These are phyloP conservation scores for Lecanosticta acicola DNA, from an alignment of 2,329 filamentous ascomycete species.

Conservation along the genomic window DNA sequence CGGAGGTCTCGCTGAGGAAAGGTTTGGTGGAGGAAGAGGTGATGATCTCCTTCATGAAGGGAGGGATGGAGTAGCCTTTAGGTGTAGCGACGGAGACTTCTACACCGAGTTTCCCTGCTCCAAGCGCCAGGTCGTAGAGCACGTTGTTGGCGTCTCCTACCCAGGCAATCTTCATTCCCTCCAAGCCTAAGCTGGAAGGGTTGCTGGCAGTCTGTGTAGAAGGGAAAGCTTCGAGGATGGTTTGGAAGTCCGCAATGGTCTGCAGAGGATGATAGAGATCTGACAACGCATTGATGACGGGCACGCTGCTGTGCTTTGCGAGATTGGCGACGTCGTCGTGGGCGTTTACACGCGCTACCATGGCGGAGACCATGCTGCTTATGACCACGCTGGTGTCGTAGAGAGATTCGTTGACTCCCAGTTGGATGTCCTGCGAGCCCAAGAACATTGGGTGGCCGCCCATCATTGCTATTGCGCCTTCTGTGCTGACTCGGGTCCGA, in stretches of 20 bases:
- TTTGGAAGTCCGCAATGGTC: conserved; percentile 88
- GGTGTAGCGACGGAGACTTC: conserved; percentile 84
- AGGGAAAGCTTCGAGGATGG: conserved; percentile 73
- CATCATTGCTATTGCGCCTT: conserved; percentile 80
- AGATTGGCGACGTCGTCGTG: conserved; percentile 47
- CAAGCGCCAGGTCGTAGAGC: conserved; percentile 86
- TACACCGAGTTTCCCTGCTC: conserved; percentile 78
- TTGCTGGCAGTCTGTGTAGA: conserved; percentile 26
- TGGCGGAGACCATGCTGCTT: conserved; percentile 59
- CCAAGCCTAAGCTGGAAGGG: conserved; percentile 56
- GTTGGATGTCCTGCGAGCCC: conserved; percentile 90
- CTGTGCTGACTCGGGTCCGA: conserved; percentile 85
- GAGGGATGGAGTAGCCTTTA: conserved; percentile 73
- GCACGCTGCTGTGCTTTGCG: conserved; percentile 45
- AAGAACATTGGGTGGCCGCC: conserved; percentile 95
- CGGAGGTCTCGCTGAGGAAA: conserved; percentile 62
- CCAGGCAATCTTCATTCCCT: conserved; percentile 90
- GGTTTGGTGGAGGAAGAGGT: conserved; percentile 43
- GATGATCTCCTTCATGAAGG: conserved; percentile 68
- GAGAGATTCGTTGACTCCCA: conserved; percentile 94
- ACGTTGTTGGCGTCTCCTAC: conserved; percentile 97
- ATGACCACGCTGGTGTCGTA: conserved; percentile 88
- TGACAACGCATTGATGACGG: conserved; percentile 59
- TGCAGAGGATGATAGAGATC: conserved; percentile 92
- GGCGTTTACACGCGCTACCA: conserved; percentile 48